Conservation (phyloP, 2,329 filamentous ascomycete species). For the Colletotrichum sp. region DNA sequence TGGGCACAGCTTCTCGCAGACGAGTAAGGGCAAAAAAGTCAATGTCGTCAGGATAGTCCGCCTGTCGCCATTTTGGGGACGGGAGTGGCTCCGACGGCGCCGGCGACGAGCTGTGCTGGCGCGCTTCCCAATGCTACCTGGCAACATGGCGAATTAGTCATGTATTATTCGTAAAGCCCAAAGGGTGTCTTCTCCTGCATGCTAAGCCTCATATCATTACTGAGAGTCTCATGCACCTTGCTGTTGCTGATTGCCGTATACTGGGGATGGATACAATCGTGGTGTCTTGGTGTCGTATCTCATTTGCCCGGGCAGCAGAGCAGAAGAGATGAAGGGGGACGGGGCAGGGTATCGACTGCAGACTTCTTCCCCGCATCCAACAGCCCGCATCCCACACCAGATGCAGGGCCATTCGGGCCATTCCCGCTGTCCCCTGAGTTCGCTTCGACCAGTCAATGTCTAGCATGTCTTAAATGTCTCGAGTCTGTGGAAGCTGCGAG, state of each 20-base stretch:
- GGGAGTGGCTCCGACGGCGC: slow-evolving; percentile 12
- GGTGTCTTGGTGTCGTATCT: not conserved
- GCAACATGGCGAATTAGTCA: not conserved
- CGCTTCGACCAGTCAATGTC: not conserved
- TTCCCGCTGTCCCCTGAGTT: not conserved
- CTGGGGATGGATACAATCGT: not conserved
- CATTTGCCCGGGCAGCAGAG: not conserved
- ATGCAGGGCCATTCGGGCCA: slow-evolving; percentile 8
- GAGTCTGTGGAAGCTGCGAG: not conserved
- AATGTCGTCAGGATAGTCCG: slow-evolving; percentile 22
- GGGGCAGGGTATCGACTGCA: not conserved
- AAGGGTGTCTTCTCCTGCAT: not conserved
- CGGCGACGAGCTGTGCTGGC: not conserved
- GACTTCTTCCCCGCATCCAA: not conserved
- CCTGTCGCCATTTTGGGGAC: slow-evolving; percentile 11
- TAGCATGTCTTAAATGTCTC: not conserved
- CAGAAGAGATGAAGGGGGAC: not conserved
- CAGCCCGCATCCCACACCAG: not conserved
- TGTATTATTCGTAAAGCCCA: not conserved
- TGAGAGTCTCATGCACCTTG: not conserved
- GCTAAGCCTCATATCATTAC: not conserved
- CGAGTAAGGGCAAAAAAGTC: slow-evolving; percentile 2
- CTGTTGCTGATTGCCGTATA: not conserved
- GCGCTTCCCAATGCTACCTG: not conserved
- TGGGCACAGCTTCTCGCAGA: not conserved